Evolutionary conservation across 345 rosid genomes (phyloP).

Genomic region (Ailanthus altissimus): DNA sequence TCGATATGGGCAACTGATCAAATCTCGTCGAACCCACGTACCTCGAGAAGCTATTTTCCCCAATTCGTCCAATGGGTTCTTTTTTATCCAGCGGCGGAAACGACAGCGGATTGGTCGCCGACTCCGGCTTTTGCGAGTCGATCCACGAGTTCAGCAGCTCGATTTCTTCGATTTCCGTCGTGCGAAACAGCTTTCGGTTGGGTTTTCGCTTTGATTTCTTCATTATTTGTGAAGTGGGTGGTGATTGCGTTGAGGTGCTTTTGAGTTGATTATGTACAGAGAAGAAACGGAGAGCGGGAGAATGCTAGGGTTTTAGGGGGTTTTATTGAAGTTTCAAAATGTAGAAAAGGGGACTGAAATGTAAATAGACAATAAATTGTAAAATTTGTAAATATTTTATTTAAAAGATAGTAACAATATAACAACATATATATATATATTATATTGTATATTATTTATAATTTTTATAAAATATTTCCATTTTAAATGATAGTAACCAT

Average conservation of each 20-base stretch:
- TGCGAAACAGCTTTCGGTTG: slow-evolving; percentile 40
- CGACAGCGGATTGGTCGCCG: slow-evolving; percentile 80
- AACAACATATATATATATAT: too few relatives aligned
- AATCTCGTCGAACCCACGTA: slow-evolving; percentile 65
- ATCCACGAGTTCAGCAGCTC: slow-evolving; percentile 66
- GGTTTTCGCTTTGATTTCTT: slow-evolving; percentile 42
- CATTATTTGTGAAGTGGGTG: slow-evolving; percentile 26
- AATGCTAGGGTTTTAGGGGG: neutral
- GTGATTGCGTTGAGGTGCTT: neutral
- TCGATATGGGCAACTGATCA: slow-evolving; percentile 72
- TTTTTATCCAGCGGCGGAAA: slow-evolving; percentile 46
- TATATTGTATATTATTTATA: too few relatives aligned
- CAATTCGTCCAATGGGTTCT: slow-evolving; percentile 56
- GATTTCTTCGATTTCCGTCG: slow-evolving; percentile 57
- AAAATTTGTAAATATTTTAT: neutral
- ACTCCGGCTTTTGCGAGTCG: slow-evolving; percentile 76
- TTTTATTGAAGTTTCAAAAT: neutral
- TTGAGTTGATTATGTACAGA: neutral
- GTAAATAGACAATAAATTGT: neutral
- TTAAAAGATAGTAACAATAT: too few relatives aligned
- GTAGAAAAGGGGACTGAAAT: neutral
- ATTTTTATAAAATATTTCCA: too few relatives aligned
- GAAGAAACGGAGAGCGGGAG: neutral
- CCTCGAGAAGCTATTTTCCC: slow-evolving; percentile 51
- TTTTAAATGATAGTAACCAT: too few relatives aligned